phyloP scores from a whole-genome alignment of 1,284 basidiomycete species.

The Chiua sp. region DNA sequence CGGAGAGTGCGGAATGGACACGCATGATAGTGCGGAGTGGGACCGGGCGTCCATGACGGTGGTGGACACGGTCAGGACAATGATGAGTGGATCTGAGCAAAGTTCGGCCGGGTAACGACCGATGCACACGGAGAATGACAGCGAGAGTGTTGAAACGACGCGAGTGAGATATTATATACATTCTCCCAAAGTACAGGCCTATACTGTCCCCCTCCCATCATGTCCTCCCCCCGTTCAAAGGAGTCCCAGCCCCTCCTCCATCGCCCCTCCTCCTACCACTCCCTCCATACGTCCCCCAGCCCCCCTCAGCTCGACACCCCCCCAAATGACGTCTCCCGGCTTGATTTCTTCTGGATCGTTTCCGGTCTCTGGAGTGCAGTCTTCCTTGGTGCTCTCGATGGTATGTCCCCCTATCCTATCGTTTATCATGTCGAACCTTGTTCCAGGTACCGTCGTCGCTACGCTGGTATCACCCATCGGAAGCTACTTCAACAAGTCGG shows the following conservation, averaged over 20 bases:
- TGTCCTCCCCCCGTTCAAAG: conserved; percentile 23
- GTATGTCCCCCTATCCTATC: conserved; percentile 41
- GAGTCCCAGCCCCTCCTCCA: conserved; percentile 35
- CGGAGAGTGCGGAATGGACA: conserved; percentile 19
- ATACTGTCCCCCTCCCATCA: conserved; percentile 13
- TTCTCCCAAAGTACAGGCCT: background rate
- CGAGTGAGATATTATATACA: conserved; percentile 30
- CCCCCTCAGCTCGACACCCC: conserved; percentile 1
- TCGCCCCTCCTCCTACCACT: conserved; percentile 7
- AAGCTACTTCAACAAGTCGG: conserved; percentile 77
- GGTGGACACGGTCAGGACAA: background rate
- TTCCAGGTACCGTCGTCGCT: conserved; percentile 74
- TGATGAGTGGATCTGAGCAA: conserved; percentile 4
- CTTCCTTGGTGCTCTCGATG: conserved; percentile 83
- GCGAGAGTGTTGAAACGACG: conserved; percentile 26
- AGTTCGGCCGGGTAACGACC: conserved; percentile 26
- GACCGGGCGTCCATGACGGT: background rate
- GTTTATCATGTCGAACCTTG: conserved; percentile 1
- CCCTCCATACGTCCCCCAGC: conserved; percentile 2
- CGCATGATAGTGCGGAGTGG: conserved; percentile 8
- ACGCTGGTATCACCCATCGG: conserved; percentile 82
- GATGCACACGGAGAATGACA: conserved; percentile 40
- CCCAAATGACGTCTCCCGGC: conserved; percentile 52
- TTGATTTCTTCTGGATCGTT: conserved; percentile 70
- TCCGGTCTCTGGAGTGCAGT: conserved; percentile 80